Base-by-base conservation (phyloP, 495 filamentous ascomycete species). In the Penicillium nucicola region DNA sequence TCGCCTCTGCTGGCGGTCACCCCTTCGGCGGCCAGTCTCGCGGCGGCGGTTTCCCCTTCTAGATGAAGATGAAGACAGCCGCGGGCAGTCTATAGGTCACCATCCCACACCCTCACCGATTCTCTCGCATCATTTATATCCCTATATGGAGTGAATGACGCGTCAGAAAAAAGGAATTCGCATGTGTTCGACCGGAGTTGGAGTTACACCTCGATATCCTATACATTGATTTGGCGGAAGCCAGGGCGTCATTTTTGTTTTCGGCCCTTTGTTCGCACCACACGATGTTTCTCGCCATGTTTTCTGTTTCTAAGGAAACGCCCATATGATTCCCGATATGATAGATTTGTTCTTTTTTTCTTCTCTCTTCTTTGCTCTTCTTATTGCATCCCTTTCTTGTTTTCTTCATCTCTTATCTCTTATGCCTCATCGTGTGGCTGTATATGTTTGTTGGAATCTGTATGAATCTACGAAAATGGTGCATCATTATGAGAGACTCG, bases 1-100 rank as follows among this genome's bases (percentile, higher is more conserved):
- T 74, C 48, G 63, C 66, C 42, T 64, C 60, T 15, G 75, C 74
- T 34, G 76, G 76, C 28, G 74, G 76, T 17, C 54, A 67, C 33
- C 69, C 69, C 31, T 74, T 75, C 48, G 72, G 65, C 30, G 68
- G 72, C 17, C 61, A 66, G 14, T 20, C 48, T 12, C 58, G 59
- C 19, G 59, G 69, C 30, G 53, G 55, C 42, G 69, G 65, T 45
- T 76, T 71, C 60, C 62, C 68, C 20, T 77, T 77, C 61, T 73
- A 68, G 42, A 53, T 32, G 36, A 44, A 20, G 17, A 30, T 30
- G 28, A 9, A 41, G 13, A 18, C 37, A 7, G 22, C 23, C 25
- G 6, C 25, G 25, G 25, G 25, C 25, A 28, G 7, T 17, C 18
- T 32, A 22, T 33, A 22, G 22, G 22, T 30, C 36, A 25, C 7